Evolutionary conservation across 2,329 filamentous ascomycete genomes (phyloP), one percentile per base, ranked within the genome.

Genomic region (Scorias spongiosa): DNA sequence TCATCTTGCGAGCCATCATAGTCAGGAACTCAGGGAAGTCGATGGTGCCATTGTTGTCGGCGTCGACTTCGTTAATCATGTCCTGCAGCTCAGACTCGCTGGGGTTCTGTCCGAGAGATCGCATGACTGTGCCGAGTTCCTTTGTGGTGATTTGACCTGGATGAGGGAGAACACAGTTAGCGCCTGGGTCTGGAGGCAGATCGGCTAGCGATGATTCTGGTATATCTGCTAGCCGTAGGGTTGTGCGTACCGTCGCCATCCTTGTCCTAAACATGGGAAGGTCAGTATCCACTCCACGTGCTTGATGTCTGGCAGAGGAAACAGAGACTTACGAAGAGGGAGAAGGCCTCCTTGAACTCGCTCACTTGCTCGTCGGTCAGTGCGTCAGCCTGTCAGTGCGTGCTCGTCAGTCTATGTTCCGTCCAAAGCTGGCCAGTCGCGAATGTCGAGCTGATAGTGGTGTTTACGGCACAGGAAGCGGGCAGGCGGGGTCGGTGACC

Each of bases 311-410:
- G 10, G 38, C 14, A 12, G 14, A 17, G 11, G 5, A 28, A 14
- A 15, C 7, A 15, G 41, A 39, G 45, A 80, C 91, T 81, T 81
- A 98, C 91, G 70, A 98, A 98, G 55, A 98, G 85, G 66, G 91
- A 98, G 74, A 98, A 98, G 44, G 91, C 91, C 75, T 98, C 91
- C 84, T 96, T 98, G 77, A 96, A 98, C 75, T 98, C 91, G 66
- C 91, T 96, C 66, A 98, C 91, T 78, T 98, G 91, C 74, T 98
- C 91, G 77, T 98, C 91, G 59, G 91, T 96, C 63, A 98, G 82
- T 68, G 89, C 89, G 67, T 98, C 91, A 67, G 89, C 89, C 89
- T 96, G 66, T 38, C 1, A 12, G 20, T 29, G 20, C 32, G 9
- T 15, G 11, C 12, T 12, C 11, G 47, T 52, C 47, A 51, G 49